phyloP scores from a whole-genome alignment of 257 asterid genomes.

The Gynochthodes officinalis region DNA sequence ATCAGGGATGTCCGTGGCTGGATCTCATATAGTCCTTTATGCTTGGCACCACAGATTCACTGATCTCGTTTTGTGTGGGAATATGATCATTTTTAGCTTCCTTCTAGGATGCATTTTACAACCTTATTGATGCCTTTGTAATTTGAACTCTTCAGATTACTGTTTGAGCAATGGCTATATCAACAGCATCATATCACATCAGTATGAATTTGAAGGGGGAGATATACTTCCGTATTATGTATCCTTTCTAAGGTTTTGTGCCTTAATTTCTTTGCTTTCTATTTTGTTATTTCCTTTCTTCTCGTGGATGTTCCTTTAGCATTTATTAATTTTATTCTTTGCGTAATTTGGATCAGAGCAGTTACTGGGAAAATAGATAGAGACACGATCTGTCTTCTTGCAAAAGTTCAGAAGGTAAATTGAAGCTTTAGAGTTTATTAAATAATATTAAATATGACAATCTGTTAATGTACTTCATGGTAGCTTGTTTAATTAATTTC shows the following conservation, averaged over 20 bases:
- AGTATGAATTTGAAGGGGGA: constrained; percentile 20
- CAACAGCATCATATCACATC: constrained; percentile 22
- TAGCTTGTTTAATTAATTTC: background rate
- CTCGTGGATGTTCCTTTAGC: background rate
- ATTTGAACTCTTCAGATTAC: constrained; percentile 18
- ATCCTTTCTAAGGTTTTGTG: constrained; percentile 20
- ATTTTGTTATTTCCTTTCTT: background rate
- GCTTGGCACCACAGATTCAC: background rate
- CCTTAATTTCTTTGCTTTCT: constrained; percentile 2
- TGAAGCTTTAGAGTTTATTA: background rate
- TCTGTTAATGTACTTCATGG: background rate
- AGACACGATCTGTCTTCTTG: constrained; percentile 23
- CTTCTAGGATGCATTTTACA: background rate
- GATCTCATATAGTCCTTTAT: background rate
- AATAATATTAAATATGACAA: background rate
- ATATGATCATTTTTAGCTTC: background rate
- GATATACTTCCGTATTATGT: constrained; percentile 23
- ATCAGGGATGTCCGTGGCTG: background rate
- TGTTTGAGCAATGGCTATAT: constrained; percentile 27
- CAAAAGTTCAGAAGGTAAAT: constrained; percentile 18
- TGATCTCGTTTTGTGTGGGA: background rate
- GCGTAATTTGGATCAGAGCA: constrained; percentile 19
- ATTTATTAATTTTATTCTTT: constrained; percentile 4
- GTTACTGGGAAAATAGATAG: constrained; percentile 17
- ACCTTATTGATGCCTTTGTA: background rate